Evolutionary conservation across 2,329 filamentous ascomycete species (phyloP).

Genomic region (Nothophoma quercina): DNA sequence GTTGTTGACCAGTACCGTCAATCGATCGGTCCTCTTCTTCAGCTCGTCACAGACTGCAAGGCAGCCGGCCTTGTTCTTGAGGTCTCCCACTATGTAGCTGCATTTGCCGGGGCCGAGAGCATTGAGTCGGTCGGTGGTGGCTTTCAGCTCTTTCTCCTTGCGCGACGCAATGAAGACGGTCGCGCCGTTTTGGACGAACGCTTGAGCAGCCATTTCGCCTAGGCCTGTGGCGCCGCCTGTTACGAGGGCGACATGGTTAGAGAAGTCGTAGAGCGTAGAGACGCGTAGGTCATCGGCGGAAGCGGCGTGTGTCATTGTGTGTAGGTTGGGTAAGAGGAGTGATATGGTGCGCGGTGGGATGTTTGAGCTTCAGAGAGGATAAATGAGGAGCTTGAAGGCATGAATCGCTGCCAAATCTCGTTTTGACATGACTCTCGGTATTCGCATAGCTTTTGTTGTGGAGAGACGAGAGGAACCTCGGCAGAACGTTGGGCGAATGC

Average conservation of each 20-base stretch:
- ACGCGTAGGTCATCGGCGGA: constrained; percentile 44
- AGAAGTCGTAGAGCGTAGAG: constrained; percentile 46
- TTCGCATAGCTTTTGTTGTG: constrained; percentile 1
- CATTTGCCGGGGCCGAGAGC: constrained; percentile 61
- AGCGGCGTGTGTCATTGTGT: constrained; percentile 40
- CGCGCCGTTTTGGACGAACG: constrained; percentile 61
- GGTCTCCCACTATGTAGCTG: constrained; percentile 59
- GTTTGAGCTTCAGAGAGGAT: neutral
- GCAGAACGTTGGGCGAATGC: constrained; percentile 14
- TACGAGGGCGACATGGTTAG: constrained; percentile 55
- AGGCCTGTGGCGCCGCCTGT: constrained; percentile 61
- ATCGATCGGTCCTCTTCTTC: constrained; percentile 51
- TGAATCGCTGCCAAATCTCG: neutral
- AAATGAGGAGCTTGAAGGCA: no score
- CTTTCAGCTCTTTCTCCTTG: constrained; percentile 59
- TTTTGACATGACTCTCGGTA: constrained; percentile 13
- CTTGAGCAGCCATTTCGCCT: constrained; percentile 64
- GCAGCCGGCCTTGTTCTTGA: constrained; percentile 61
- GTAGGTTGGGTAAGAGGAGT: neutral
- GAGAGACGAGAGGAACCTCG: constrained; percentile 12
- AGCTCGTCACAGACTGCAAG: constrained; percentile 58
- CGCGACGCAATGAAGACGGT: constrained; percentile 63
- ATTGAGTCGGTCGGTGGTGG: constrained; percentile 58
- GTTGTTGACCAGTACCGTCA: constrained; percentile 62
- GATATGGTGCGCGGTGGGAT: no score